Evolutionary conservation across 345 rosid species (phyloP), one percentile per base, ranked within the genome.

Genomic region (Cardamine chenopodiifolia): DNA sequence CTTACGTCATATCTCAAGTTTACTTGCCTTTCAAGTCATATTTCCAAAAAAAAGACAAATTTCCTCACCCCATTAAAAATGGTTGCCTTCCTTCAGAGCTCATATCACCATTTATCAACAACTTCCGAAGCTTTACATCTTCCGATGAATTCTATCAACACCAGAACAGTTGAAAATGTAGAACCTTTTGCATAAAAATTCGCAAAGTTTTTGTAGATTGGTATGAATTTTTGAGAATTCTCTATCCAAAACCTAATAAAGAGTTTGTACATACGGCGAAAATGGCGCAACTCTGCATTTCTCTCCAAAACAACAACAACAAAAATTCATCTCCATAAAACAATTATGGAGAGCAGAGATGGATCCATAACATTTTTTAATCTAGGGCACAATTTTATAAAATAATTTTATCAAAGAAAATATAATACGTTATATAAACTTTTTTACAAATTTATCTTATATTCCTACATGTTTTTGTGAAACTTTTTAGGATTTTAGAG

Each of bases 221-320:
- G n/a, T n/a, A n/a, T n/a, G n/a, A n/a, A n/a, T n/a, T n/a, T n/a
- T n/a, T n/a, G n/a, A n/a, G n/a, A 85, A 52, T 66, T 62, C 45
- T 82, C 90, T 0, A 73, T 87, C 42, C 79, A 70, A 69, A 82
- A 70, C 31, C 91, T 89, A 13, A 42, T 77, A 29, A 86, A 80
- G 61, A 83, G 55, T 72, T 84, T 81, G 86, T 15, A 62, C 63
- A 80, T 72, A 56, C 86, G 89, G 52, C 85, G 49, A 59, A 81
- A 79, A 81, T 89, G 95, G 97, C 72, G 85, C 68, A 54, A 9
- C 39, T 71, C 37, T 81, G 56, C 39, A 9, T 86, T 18, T 70
- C 76, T 29, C 65, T 68, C 29, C 62, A 81, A 4, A 54, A 47
- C 75, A 52, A 6, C 70, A 39, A 2, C 1, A 0, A 22, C 26